Base-by-base conservation (phyloP, 257 asterid genomes). In the Solanum sitiens region DNA sequence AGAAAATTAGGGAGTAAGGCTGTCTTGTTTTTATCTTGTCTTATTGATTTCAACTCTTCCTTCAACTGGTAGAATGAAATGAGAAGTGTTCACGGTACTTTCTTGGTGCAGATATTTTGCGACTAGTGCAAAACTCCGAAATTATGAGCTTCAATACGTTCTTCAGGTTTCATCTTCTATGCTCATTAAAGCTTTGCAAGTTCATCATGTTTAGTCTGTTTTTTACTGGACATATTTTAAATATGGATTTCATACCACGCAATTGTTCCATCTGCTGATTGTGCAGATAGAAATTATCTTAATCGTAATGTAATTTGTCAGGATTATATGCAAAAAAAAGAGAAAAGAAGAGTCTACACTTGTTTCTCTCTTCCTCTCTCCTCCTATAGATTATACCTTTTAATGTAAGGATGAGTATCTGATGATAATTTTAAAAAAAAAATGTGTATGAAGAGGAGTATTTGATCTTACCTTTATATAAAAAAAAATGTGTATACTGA, bases 101-200 rank as follows among this genome's bases (percentile, higher is more conserved):
- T 77, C 86, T 91, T 86, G 89, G 84, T 76, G 90, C 90, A 96
- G 99, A 90, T 96, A 96, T 91, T 96, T 92, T 92, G 93, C 94
- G 40, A 91, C 98, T 87, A 92, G 93, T 80, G 86, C 89, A 59
- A 95, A 90, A 89, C 84, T 91, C 82, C 93, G 99, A 89, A 95
- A 96, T 87, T 96, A 95, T 94, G 99, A 96, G 91, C 98, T 96
- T 82, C 98, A 94, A 89, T 93, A 93, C 75, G 94, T 94, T 39
- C 98, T 96, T 91, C 96, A 96, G 99, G 99, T 96, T 88, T 72
- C 89, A 79, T 86, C 87, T 88, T 65, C 74, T 86, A 39, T 82
- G 18, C 44, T 50, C 21, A 82, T 7, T 82, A 18, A 82, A 50
- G 25, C 30, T 82, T 82, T 82, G 85, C 40, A 18, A 82, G 45